Evolutionary conservation across 1,284 basidiomycete genomes (phyloP), one percentile per base, ranked within the genome.

Genomic region (Pseudomicrostroma phylloplanum): DNA sequence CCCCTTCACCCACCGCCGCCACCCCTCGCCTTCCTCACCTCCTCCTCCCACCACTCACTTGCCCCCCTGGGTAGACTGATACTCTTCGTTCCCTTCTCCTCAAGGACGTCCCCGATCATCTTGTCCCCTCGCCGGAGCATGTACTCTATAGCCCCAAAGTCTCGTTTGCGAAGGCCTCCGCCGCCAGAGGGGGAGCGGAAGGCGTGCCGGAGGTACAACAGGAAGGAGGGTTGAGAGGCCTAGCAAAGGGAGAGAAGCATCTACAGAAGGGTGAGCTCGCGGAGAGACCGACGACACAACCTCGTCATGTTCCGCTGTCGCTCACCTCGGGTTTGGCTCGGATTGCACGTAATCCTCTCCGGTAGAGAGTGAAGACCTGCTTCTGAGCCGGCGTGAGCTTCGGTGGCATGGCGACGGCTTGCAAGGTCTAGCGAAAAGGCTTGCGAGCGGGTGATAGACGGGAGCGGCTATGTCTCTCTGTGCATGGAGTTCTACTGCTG

Each of bases 61-160:
- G 51, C 51, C 26, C 51, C 51, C 19, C 51, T 6, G 21, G 51
- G 63, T 19, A 78, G 62, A 19, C 66, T 64, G 49, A 79, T 70
- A 55, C 70, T 67, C 57, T 72, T 72, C 26, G 75, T 70, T 15
- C 69, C 65, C 23, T 57, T 60, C 21, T 74, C 71, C 48, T 67
- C 68, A 40, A 75, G 77, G 0, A 75, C 67, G 13, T 73, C 67
- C 2, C 77, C 72, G 1, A 79, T 51, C 57, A 76, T 67, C 21
- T 68, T 65, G 17, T 60, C 57, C 19, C 66, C 74, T 26, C 71
- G 70, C 19, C 77, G 67, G 59, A 71, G 67, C 68, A 79, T 67
- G 65, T 78, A 77, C 51, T 79, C 77, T 51, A 79, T 70, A 25
- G 74, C 74, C 1, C 67, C 59, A 60, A 79, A 78, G 63, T 79